Conservation (phyloP, 441 rosid genomes). For the Hura crepitans region DNA sequence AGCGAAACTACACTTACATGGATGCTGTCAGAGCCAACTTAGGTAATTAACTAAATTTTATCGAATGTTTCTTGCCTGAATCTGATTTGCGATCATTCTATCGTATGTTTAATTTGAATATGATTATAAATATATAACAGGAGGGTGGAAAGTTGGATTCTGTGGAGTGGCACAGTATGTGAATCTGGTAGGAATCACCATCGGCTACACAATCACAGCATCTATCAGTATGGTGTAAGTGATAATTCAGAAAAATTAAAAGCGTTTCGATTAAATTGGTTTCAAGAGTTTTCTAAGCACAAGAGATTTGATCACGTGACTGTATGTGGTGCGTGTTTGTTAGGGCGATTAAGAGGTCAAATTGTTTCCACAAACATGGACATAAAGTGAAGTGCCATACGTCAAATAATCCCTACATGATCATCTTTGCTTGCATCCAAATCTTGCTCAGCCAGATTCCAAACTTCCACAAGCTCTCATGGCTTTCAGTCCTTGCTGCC, state of each 20-base stretch:
- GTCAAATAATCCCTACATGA: slow-evolving; percentile 69
- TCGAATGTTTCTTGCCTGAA: too few species aligned
- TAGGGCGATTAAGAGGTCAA: slow-evolving; percentile 78
- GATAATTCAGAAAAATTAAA: not conserved
- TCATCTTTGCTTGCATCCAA: slow-evolving; percentile 60
- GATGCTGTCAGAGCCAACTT: slow-evolving; percentile 66
- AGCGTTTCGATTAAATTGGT: too few species aligned
- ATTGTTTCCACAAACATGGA: slow-evolving; percentile 77
- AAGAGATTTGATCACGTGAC: too few species aligned
- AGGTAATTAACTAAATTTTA: too few species aligned
- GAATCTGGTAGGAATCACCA: slow-evolving; percentile 59
- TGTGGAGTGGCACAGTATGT: slow-evolving; percentile 84
- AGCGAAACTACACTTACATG: slow-evolving; percentile 78
- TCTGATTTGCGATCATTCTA: too few species aligned
- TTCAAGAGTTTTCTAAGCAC: too few species aligned
- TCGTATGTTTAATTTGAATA: too few species aligned
- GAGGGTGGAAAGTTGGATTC: slow-evolving; percentile 68
- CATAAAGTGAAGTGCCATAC: slow-evolving; percentile 50
- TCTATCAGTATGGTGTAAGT: slow-evolving; percentile 96
- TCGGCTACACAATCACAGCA: slow-evolving; percentile 91
- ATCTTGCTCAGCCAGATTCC: slow-evolving; percentile 74
- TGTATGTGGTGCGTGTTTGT: not conserved
- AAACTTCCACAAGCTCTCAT: slow-evolving; percentile 81
- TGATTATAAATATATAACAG: slow-evolving; percentile 38
- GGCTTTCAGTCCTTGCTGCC: slow-evolving; percentile 82